These are phyloP conservation scores for Davidsoniella virescens DNA, from an alignment of 2,329 filamentous ascomycete genomes.

Conservation along the genomic window DNA sequence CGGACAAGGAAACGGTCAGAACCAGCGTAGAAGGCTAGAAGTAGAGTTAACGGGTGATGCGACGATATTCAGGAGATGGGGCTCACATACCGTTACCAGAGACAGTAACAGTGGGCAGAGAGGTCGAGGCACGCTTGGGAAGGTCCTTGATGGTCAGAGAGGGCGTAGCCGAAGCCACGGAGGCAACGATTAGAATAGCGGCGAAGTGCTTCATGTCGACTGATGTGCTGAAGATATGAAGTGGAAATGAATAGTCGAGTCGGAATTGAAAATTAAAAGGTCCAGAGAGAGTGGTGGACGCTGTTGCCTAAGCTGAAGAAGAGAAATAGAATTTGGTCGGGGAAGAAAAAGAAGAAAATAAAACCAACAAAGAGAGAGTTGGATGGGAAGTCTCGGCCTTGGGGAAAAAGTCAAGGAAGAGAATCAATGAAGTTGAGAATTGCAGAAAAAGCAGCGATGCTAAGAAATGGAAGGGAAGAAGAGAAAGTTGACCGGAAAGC, in stretches of 20 bases:
- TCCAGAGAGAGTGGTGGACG: conserved; percentile 10
- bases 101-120: conserved; percentile 32
- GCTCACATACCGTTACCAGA: conserved; percentile 37
- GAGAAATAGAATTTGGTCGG: neutral
- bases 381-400: conserved; percentile 16
- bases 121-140: conserved; percentile 32
- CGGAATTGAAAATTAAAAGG: conserved; percentile 10
- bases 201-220: conserved; percentile 13
- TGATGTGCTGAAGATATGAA: conserved; percentile 3
- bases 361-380: conserved; percentile 25
- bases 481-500: conserved; percentile 9
- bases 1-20: conserved; percentile 41
- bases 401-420: conserved; percentile 6
- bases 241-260: conserved; percentile 11
- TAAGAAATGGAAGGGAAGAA: conserved; percentile 15
- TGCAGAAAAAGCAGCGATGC: conserved; percentile 19
- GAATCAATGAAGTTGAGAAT: conserved; percentile 3
- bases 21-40: conserved; percentile 37
- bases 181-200: conserved; percentile 26
- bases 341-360: conserved; percentile 14
- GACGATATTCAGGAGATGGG: neutral
- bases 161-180: conserved; percentile 33
- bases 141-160: conserved; percentile 32
- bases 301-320: neutral
- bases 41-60: neutral